Base-by-base conservation (phyloP, 2,329 filamentous ascomycete species). In the Fusarium nisikadoi region DNA sequence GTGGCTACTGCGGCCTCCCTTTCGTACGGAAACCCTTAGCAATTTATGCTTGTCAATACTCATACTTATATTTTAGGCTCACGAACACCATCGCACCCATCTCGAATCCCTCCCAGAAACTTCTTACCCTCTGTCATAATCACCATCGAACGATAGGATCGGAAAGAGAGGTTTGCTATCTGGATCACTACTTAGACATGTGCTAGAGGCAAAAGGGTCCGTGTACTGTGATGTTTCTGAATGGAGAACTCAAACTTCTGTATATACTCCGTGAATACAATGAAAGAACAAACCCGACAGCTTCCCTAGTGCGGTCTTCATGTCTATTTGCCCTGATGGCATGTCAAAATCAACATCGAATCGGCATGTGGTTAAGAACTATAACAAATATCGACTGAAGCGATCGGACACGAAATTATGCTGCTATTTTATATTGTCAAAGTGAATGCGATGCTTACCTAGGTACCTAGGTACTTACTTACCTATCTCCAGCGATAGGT, bases 1-100 rank as follows among this genome's bases (percentile, higher is more conserved):
- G 96, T 87, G 92, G 89, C 79, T 99, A 99, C 86, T 99, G 96
- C 81, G 96, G 96, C 58, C 82, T 96, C 75, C 96, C 96, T 77
- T 99, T 91, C 81, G 96, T 98, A 88, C 81, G 95, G 83, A 59
- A n/a, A 45, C 20, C 35, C 13, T 23, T 14, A 8, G n/a, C 19
- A 20, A 36, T 23, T 10, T 6, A 29, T 47, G 19, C 7, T n/a
- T n/a, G 43, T 11, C 0, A 16, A 50, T 57, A 53, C 76, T 75
- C 31, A 73, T 59, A 42, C 20, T 12, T 12, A 17, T 8, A 14
- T 6, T 43, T 43, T 70, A 98, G 95, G 95, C 95, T 71, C 90
- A 98, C 80, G 94, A 97, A 82, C 92, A 97, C 79, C 90, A 98
- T 87, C 90, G 94, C 80, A 88, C 92, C 81, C 90, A 94, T 81